Base-by-base conservation (phyloP, 495 filamentous ascomycete species). In the Penicillium lagena region DNA sequence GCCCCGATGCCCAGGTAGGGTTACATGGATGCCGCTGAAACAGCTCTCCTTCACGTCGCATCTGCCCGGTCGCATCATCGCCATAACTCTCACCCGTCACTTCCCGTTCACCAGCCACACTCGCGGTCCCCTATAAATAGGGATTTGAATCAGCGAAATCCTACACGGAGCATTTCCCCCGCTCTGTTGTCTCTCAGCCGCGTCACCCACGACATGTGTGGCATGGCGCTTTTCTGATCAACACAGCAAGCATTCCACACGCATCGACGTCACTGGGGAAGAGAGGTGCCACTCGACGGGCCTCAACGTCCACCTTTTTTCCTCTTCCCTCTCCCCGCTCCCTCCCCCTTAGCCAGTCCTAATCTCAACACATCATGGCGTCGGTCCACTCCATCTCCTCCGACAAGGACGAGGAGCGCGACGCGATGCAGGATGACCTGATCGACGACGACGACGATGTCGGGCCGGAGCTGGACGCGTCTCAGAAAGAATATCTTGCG, bases 381-480 rank as follows among this genome's bases (percentile, higher is more conserved):
- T 51, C 60, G 9, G 45, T 62, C 37, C 51, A 55, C 39, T 56
- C 60, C 32, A 52, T 59, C 45, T 47, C 48, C 11, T 57, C 52
- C 17, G 59, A 60, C 41, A 62, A 64, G 37, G 56, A 58, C 13
- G 64, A 69, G 29, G 71, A 66, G 12, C 54, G 56, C 28, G 62
- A 68, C 34, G 50, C 50, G 37, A 50, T 63, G 28, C 51, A 60
- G 14, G 70, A 75, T 32, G 68, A 66, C 12, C 39, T 46, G 28
- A 55, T 69, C 40, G 66, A 76, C 30, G 66, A 64, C 22, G 57
- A 66, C 22, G 67, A 76, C 27, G 56, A 66, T 17, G 27, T 54
- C 29, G 56, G 40, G 29, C 50, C 53, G 9, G 64, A 66, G 37
- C 34, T 63, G 40, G 60, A 71, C 37, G 55, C 63, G 13, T 43